phyloP scores from a whole-genome alignment of 192 early-diverging fungal genomes.

The Geosiphon pyriformis region DNA sequence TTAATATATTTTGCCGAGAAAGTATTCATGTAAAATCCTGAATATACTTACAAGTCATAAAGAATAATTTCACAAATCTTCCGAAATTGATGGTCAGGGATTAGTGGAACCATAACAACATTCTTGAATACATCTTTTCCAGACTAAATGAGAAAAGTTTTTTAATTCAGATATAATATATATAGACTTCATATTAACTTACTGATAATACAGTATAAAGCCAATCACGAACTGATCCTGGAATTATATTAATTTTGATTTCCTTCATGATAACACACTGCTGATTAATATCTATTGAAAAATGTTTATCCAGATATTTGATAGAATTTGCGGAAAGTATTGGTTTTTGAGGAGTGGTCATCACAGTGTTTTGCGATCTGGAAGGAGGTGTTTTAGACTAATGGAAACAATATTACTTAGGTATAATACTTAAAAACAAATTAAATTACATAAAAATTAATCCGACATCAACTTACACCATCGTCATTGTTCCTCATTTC shows the following conservation, averaged over 20 bases:
- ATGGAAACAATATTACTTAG: slow-evolving; percentile 5
- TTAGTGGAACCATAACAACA: slow-evolving; percentile 5
- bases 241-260: slow-evolving; percentile 3
- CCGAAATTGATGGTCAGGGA: slow-evolving; percentile 3
- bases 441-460: neutral
- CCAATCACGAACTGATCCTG: slow-evolving; percentile 5
- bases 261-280: slow-evolving; percentile 16
- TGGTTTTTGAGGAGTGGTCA: slow-evolving; percentile 11
- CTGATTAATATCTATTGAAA: slow-evolving; percentile 8
- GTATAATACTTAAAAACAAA: neutral
- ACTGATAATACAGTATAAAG: slow-evolving; percentile 12
- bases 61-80: slow-evolving; percentile 12
- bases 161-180: neutral
- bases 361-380: neutral
- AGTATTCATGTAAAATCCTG: neutral
- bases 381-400: slow-evolving; percentile 3
- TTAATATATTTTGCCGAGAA: slow-evolving; percentile 9
- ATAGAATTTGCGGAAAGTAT: slow-evolving; percentile 8
- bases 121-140: slow-evolving; percentile 15
- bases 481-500: neutral
- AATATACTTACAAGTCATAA: slow-evolving; percentile 13
- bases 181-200: neutral
- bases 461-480: neutral
- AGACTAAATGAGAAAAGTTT: slow-evolving; percentile 5
- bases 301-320: slow-evolving; percentile 12